Conservation (phyloP, 2,329 filamentous ascomycete species). For the Penicillium sclerotigenum region DNA sequence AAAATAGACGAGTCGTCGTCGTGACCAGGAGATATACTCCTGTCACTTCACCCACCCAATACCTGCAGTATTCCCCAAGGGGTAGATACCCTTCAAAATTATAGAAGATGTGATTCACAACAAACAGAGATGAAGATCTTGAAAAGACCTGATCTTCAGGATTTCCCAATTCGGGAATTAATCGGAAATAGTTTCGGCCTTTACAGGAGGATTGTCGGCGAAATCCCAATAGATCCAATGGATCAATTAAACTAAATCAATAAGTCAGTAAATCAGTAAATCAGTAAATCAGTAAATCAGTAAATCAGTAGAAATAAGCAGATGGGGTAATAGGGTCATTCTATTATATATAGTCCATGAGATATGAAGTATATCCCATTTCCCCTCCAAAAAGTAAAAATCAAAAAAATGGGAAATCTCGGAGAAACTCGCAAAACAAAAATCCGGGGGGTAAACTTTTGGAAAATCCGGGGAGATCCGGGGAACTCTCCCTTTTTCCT, state of each 20-base stretch:
- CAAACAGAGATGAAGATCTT: not conserved
- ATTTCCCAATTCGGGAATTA: constrained; percentile 10
- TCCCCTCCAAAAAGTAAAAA: too few species aligned
- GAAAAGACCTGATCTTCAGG: not conserved
- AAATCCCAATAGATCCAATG: constrained; percentile 6
- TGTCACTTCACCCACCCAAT: not conserved
- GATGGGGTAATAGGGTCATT: not conserved
- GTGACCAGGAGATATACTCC: not conserved
- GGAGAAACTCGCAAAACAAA: constrained; percentile 14
- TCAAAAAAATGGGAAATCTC: constrained; percentile 13
- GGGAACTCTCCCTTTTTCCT: not conserved
- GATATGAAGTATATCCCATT: too few species aligned
- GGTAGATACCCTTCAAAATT: not conserved
- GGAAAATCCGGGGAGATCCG: constrained; percentile 3
- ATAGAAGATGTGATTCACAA: not conserved
- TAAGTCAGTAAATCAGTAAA: too few species aligned
- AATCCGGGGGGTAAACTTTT: constrained; percentile 4
- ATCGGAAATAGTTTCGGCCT: constrained; percentile 16
- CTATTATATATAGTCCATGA: not conserved
- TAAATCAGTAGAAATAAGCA: not conserved
- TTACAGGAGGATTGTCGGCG: constrained; percentile 20
- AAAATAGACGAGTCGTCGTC: not conserved
- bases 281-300: not conserved
- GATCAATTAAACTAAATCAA: too few species aligned
- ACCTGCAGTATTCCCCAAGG: not conserved